Evolutionary conservation across 768 basidiomycete genomes (phyloP), one percentile per base, ranked within the genome.

Genomic region (Leucogyrophana mollusca): DNA sequence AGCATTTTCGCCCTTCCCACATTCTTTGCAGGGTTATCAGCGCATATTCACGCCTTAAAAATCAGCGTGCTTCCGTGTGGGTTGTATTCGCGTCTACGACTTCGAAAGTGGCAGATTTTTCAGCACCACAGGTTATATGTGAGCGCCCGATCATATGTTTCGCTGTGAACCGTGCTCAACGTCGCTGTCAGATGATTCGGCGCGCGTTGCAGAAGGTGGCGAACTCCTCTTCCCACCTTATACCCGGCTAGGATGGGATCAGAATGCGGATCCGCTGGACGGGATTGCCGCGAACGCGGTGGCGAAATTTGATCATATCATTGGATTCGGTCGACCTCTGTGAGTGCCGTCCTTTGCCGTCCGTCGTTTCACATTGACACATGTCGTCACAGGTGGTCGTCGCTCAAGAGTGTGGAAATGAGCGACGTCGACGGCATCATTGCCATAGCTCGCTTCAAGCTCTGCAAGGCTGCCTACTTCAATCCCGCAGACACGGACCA

Each of bases 211-310:
- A 2, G 7, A 9, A 14, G 27, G 9, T 1, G 48, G 47, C 4
- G 4, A 37, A 11, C 21, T 49, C 20, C n/a, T 44, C 9, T 49
- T 20, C 23, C 27, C 37, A 4, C 36, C 48, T 23, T 49, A 22
- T 30, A 39, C 18, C 14, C 30, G 33, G n/a, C 43, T 49, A 21
- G 47, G 47, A 36, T 49, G 47, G 47, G 43, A 49, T 16, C 43
- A 49, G 34, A 30, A 33, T 33, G 47, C 43, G 9, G 43, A 33
- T 11, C 11, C 22, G 27, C 30, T 49, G 18, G 18, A 22, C 14
- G 36, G 9, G 14, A 37, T 40, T 22, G 20, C 11, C 4, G 48
- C 48, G 20, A 39, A 35, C 14, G 21, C 43, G 14, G 43, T 45
- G 3, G 48, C 36, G n/a, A 21, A 35, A 14, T 37, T 34, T 18